Conservation (phyloP, 768 basidiomycete genomes). For the Clitopilus hobsonii region DNA sequence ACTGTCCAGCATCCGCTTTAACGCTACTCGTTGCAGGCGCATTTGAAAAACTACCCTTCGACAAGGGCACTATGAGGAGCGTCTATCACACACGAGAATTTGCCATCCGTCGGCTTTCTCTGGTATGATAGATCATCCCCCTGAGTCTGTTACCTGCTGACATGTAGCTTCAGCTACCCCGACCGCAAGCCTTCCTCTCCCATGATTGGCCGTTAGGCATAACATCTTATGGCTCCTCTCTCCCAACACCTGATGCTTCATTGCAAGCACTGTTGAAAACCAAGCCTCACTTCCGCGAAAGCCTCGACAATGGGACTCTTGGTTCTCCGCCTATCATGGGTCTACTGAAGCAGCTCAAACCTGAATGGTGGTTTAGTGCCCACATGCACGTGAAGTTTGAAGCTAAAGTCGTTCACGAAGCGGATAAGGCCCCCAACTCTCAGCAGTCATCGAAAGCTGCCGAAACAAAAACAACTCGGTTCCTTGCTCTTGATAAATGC, state of each 20-base stretch:
- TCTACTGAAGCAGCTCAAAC: slow-evolving; percentile 66
- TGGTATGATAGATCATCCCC: slow-evolving; percentile 37
- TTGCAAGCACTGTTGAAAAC: slow-evolving; percentile 54
- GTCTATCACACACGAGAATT: slow-evolving; percentile 91
- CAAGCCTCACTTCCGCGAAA: slow-evolving; percentile 74
- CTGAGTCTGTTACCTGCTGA: not conserved
- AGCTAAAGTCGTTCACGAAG: slow-evolving; percentile 51
- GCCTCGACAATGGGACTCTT: slow-evolving; percentile 61
- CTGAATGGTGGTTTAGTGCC: slow-evolving; percentile 89
- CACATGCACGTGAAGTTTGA: slow-evolving; percentile 89
- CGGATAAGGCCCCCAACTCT: too few relatives aligned
- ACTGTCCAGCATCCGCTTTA: too few relatives aligned
- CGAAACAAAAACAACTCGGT: too few relatives aligned
- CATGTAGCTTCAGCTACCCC: slow-evolving; percentile 46
- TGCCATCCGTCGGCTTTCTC: slow-evolving; percentile 72
- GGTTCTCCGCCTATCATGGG: slow-evolving; percentile 87
- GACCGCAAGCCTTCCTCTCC: slow-evolving; percentile 78
- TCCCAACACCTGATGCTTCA: slow-evolving; percentile 63
- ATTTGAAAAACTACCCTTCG: slow-evolving; percentile 80
- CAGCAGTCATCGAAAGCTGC: too few relatives aligned
- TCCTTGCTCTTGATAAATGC: slow-evolving; percentile 91
- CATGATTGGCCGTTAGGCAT: slow-evolving; percentile 96
- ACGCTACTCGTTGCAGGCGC: slow-evolving; percentile 61
- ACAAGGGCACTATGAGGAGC: slow-evolving; percentile 64
- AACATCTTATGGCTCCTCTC: slow-evolving; percentile 18